These are phyloP conservation scores for Aspergillus sp. DNA, from an alignment of 2,329 filamentous ascomycete species.

Conservation along the genomic window DNA sequence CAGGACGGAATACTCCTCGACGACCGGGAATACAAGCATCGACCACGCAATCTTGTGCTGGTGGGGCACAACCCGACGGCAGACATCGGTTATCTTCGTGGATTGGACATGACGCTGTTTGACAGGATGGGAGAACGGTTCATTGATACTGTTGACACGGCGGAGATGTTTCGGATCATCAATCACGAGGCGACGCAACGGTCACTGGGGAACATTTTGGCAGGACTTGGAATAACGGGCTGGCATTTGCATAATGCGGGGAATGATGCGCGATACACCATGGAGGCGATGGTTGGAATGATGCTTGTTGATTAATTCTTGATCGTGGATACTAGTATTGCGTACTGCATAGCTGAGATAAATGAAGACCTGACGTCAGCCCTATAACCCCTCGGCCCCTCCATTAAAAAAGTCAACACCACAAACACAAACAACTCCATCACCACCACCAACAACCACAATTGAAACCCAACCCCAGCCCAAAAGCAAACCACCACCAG, in stretches of 20 bases:
- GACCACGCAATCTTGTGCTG: conserved; percentile 60
- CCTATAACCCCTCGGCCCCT: not conserved
- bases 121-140: conserved; percentile 28
- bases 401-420: conserved; percentile 2
- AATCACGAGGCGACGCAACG: conserved; percentile 49
- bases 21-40: conserved; percentile 6
- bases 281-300: conserved; percentile 67
- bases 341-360: no score
- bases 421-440: conserved; percentile 3
- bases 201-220: conserved; percentile 58
- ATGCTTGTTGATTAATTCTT: no score
- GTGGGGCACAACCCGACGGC: conserved; percentile 69
- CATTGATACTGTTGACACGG: conserved; percentile 67
- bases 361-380: not conserved
- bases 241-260: conserved; percentile 77
- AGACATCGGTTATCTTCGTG: conserved; percentile 65
- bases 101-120: conserved; percentile 57
- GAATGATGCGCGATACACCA: conserved; percentile 78
- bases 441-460: not conserved
- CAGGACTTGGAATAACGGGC: conserved; percentile 57
- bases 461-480: not conserved
- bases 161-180: conserved; percentile 63
- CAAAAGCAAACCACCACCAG: not conserved
- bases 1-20: not conserved
- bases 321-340: no score